Evolutionary conservation across 345 rosid genomes (phyloP).

Genomic region (Turnera subulata): DNA sequence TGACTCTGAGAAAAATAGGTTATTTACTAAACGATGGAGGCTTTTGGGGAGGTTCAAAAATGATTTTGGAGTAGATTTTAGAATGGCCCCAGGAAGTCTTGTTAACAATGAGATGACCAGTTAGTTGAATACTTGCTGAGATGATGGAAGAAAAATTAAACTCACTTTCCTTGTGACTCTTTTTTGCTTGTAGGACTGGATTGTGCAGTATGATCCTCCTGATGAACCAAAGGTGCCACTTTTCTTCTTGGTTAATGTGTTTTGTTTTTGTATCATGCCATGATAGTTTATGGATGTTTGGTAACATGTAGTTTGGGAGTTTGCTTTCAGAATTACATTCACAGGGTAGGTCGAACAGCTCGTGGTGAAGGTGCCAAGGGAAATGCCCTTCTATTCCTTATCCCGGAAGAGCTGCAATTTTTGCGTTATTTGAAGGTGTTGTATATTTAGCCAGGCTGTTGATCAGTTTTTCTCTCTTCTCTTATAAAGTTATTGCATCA

Average conservation of each 20-base stretch:
- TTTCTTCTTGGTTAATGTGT: no score
- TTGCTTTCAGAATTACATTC: slow-evolving; percentile 50
- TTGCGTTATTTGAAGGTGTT: slow-evolving; percentile 81
- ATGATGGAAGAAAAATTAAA: no score
- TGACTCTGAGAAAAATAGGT: no score
- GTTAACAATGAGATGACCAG: no score
- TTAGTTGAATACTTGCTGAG: no score
- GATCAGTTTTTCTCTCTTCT: neutral
- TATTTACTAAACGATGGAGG: no score
- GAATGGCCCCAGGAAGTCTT: no score
- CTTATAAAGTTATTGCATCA: neutral
- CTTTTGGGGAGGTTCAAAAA: no score
- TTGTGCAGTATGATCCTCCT: slow-evolving; percentile 97
- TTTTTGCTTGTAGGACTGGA: slow-evolving; percentile 74
- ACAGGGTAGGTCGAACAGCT: slow-evolving; percentile 98
- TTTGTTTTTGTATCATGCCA: no score
- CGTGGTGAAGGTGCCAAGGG: slow-evolving; percentile 99
- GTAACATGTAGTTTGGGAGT: neutral
- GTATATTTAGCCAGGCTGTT: neutral
- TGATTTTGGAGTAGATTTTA: no score
- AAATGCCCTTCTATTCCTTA: slow-evolving; percentile 84
- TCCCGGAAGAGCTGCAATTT: slow-evolving; percentile 92
- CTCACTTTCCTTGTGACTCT: no score
- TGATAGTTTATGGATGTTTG: neutral
- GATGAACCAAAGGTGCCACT: slow-evolving; percentile 80